Evolutionary conservation across 2,329 filamentous ascomycete genomes (phyloP), one percentile per base, ranked within the genome.

Genomic region (Lachnellula subtilissima): DNA sequence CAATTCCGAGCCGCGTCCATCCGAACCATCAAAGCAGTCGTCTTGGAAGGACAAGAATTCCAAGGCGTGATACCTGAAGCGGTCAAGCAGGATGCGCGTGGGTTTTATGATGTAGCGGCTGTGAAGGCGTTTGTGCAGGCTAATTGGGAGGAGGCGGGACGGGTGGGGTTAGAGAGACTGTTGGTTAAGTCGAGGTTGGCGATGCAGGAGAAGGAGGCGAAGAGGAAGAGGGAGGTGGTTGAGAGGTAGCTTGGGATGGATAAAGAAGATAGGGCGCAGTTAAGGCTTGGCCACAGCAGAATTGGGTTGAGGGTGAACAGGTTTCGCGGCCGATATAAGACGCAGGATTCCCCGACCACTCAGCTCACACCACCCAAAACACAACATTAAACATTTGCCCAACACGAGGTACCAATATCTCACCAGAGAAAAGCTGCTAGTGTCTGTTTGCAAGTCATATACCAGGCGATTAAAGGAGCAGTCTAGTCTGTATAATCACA

Each of bases 11-110:
- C 57, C 4, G 49, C 65, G 2, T 65, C 67, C 1, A 59, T 74
- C 35, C 74, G 72, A 39, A 76, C 75, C 1, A 61, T 85, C 43
- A 79, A 75, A 64, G 74, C 69, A 55, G 75, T 84, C 51, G 69
- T 86, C 25, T 60, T 84, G 47, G 70, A 78, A 2, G 72, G 70
- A 0, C 73, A 80, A 36, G 45, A 54, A 1, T 68, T 65, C 15
- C 76, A 78, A 53, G 75, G 73, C 0, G 62, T 74, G 2, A 11
- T 61, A 4, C 65, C 69, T 0, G 52, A 63, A 2, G 56, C 58
- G 11, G 56, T 58, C 1, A 60, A 77, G 17, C 70, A 64, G 47
- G 67, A 74, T 25, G 57, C 61, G 0, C 60, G 75, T 4, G 79
- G 78, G 0, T 66, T 75, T n/a, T 81, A 75, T 54, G 64, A 77